Evolutionary conservation across 257 asterid species (phyloP).

Genomic region (Salvia hispanica): DNA sequence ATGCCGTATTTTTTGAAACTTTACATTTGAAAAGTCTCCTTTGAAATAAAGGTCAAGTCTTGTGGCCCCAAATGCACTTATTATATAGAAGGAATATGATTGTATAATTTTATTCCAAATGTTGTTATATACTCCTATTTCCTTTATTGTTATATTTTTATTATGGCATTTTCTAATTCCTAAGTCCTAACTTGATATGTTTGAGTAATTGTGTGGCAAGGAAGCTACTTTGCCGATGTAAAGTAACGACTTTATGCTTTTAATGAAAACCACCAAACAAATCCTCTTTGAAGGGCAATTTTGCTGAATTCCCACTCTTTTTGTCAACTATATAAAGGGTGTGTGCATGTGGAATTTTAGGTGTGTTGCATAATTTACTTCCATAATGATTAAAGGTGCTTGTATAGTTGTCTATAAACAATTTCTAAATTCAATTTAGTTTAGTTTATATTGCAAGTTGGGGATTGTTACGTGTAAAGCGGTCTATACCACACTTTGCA

Average conservation of each 20-base stretch:
- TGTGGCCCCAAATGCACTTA: no score
- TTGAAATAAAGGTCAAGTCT: no score
- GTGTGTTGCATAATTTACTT: background rate
- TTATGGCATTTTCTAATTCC: no score
- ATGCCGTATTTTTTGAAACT: no score
- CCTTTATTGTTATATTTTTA: no score
- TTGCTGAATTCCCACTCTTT: background rate
- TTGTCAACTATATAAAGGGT: background rate
- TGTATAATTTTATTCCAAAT: no score
- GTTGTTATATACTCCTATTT: no score
- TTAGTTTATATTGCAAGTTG: background rate
- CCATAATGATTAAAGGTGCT: background rate
- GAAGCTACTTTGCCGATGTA: background rate
- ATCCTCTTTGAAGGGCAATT: background rate
- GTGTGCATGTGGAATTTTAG: slow-evolving; percentile 1
- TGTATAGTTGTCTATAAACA: background rate
- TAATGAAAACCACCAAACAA: background rate
- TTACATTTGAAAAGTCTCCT: no score
- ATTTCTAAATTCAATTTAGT: background rate
- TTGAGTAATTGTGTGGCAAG: background rate
- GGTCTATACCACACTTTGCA: background rate
- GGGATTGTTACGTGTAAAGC: background rate
- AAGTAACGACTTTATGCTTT: background rate
- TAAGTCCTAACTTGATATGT: no score
- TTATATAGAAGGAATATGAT: no score